Evolutionary conservation across 2,329 filamentous ascomycete species (phyloP), one percentile per base, ranked within the genome.

Genomic region (Pyrenophora seminiperda): DNA sequence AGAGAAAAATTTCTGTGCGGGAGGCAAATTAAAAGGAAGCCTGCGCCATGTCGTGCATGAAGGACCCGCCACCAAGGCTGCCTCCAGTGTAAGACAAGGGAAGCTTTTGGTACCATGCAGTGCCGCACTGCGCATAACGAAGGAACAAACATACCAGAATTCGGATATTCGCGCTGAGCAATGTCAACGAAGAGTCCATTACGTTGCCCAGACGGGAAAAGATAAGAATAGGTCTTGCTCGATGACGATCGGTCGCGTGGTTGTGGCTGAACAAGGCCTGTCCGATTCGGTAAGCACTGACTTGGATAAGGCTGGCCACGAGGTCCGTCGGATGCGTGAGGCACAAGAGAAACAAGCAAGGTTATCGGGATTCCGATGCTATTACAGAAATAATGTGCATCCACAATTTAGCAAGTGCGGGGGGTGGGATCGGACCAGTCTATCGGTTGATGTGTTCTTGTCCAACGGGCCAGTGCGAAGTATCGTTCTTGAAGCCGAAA

Each of bases 131-230:
- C 58, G 64, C 58, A 61, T 37, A 47, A 60, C 47, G 59, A 44
- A 64, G 41, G 54, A 60, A 54, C 54, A 56, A 45, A 73, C 76
- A 46, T 72, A 79, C 77, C 56, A 79, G 62, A 51, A 80, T 79
- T 46, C 76, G 75, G 42, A 80, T 78, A 54, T 78, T 74, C 34
- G 77, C 75, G 64, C 74, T 78, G 47, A 79, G 66, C 50, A 79
- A 58, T 29, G 73, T 76, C 63, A 74, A 70, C 37, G 77, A 79
- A 22, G 70, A 67, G 44, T 76, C 74, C 74, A 77, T 76, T 62
- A 67, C 63, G 67, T 66, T n/a, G n/a, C 61, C 62, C 54, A 56
- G 43, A 34, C n/a, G 22, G 27, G 38, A 33, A 20, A 38, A 38
- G 67, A 70, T 70, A 71, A 71, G 64, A 67, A 70, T 68, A 68